Evolutionary conservation across 2,329 filamentous ascomycete species (phyloP).

Genomic region (Penicillium sp.): DNA sequence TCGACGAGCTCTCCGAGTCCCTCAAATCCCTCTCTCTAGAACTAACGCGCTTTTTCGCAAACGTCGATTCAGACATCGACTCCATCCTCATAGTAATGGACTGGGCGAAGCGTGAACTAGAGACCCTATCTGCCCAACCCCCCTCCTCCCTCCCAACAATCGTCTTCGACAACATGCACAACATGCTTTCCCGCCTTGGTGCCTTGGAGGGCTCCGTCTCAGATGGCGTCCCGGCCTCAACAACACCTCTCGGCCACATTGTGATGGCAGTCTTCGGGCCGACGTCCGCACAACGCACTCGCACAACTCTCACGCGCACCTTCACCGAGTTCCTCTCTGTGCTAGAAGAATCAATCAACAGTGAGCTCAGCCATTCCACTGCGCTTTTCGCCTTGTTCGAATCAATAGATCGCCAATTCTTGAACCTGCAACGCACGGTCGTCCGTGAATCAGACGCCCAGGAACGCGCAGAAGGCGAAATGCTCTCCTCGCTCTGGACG

Average conservation of each 20-base stretch:
- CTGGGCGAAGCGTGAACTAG: slow-evolving; percentile 85
- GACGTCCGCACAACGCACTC: slow-evolving; percentile 78
- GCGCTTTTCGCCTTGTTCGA: slow-evolving; percentile 88
- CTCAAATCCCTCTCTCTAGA: slow-evolving; percentile 83
- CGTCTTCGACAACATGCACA: slow-evolving; percentile 84
- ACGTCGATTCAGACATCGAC: slow-evolving; percentile 91
- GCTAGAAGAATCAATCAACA: slow-evolving; percentile 85
- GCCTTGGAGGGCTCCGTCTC: slow-evolving; percentile 39
- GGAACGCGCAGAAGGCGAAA: slow-evolving; percentile 76
- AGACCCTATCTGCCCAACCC: slow-evolving; percentile 64
- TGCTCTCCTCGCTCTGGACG: slow-evolving; percentile 83
- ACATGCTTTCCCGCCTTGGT: slow-evolving; percentile 63
- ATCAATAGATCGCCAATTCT: slow-evolving; percentile 84
- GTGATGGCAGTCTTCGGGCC: slow-evolving; percentile 76
- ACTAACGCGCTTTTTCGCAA: slow-evolving; percentile 88
- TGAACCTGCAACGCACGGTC: slow-evolving; percentile 82
- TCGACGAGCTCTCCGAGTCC: slow-evolving; percentile 83
- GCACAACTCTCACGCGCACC: slow-evolving; percentile 77
- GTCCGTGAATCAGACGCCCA: slow-evolving; percentile 81
- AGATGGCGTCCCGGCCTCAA: slow-evolving; percentile 40
- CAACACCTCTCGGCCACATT: slow-evolving; percentile 62
- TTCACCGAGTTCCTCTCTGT: slow-evolving; percentile 86
- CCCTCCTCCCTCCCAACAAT: slow-evolving; percentile 65
- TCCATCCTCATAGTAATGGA: slow-evolving; percentile 94
- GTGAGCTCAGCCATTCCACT: slow-evolving; percentile 77